Evolutionary conservation across 129 eudicot genomes (phyloP), one percentile per base, ranked within the genome.

Genomic region (Ambrosia artemisiifolia): DNA sequence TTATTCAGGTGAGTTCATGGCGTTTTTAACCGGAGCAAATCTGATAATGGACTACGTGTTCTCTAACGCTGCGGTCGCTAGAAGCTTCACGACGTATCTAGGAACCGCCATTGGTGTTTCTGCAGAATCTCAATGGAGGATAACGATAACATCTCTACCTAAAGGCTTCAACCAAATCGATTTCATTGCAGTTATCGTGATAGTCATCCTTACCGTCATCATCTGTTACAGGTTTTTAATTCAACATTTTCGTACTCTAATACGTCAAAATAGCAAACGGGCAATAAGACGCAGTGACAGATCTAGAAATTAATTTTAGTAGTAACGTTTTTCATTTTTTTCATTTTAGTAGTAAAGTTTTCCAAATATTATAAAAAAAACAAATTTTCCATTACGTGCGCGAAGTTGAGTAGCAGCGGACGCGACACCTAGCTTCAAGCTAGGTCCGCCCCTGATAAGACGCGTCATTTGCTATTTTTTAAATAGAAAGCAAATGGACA

Each of bases 11-110:
- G 98, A 94, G 50, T 94, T 94, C 38, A 73, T 82, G 53, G 98
- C 97, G 2, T 94, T 94, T 59, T 10, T 94, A 56, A 88, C 98
- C 59, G 98, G 98, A 36, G 97, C 97, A 17, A 94, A 94, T 84
- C 78, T 94, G 48, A 82, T 94, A 0, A 77, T 90, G 79, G 98
- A 94, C 56, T 94, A 94, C 66, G 98, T 94, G 5, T 77, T 94
- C 57, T 94, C 98, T 16, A 94, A 94, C 65, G 98, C 98, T 5
- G 98, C 98, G n/a, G 96, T 90, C 9, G 97, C 98, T n/a, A 76
- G 98, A 74, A 91, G 97, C 59, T 80, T 94, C 38, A 94, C 98
- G 62, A 87, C 84, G 4, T 94, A 94, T 69, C 70, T 90, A n/a
- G 85, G 89, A 47, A 88, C 97, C 7, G 94, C 96, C 11, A 59